Conservation (phyloP, 106 monocot species). For the Apostasia ramifera region DNA sequence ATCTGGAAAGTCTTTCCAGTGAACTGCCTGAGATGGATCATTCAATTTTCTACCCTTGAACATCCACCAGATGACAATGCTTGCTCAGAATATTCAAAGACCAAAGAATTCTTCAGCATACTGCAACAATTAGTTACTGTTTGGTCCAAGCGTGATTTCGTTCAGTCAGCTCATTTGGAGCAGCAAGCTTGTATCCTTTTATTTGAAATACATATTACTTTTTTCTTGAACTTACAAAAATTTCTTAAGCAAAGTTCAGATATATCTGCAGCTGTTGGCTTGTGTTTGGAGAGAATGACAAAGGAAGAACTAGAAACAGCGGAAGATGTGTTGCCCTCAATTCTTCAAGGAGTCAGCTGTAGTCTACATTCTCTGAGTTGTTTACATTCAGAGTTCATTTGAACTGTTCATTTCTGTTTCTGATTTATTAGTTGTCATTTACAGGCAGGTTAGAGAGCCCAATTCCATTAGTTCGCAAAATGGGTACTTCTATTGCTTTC, state of each 20-base stretch:
- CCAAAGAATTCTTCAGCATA: constrained; percentile 32
- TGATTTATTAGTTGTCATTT: constrained; percentile 9
- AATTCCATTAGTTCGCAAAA: constrained; percentile 73
- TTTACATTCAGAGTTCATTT: not conserved
- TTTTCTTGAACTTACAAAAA: constrained; percentile 3
- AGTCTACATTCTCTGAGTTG: constrained; percentile 12
- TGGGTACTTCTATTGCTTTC: constrained; percentile 87
- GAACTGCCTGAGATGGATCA: constrained; percentile 91
- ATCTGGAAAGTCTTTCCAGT: constrained; percentile 85
- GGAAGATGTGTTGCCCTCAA: constrained; percentile 55
- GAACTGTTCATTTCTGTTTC: not conserved
- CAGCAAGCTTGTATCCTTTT: constrained; percentile 99
- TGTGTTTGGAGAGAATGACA: constrained; percentile 72
- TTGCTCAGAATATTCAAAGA: constrained; percentile 28
- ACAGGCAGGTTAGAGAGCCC: constrained; percentile 97
- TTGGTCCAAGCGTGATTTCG: constrained; percentile 88
- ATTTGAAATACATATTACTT: not conserved
- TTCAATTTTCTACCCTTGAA: constrained; percentile 82
- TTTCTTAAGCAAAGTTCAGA: constrained; percentile 48
- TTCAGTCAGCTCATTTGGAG: constrained; percentile 72
- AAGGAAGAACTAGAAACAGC: constrained; percentile 81
- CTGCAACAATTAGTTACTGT: constrained; percentile 38
- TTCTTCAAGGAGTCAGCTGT: constrained; percentile 99
- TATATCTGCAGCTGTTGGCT: constrained; percentile 83
- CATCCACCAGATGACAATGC: constrained; percentile 30